Conservation (phyloP, 495 filamentous ascomycete genomes). For the Clohesyomyces aquaticus region DNA sequence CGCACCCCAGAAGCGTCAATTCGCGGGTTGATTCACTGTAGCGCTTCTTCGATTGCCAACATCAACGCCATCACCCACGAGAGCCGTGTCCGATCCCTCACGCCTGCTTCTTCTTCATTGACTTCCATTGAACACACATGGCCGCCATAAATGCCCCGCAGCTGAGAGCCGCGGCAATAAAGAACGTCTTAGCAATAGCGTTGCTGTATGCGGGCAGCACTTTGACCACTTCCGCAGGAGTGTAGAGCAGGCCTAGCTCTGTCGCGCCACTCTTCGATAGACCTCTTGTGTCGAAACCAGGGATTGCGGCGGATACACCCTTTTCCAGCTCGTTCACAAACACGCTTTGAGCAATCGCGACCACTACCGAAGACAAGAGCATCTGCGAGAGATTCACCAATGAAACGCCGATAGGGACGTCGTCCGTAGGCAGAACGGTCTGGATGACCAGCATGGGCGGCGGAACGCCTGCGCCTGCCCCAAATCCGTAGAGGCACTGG, state of each 20-base stretch:
- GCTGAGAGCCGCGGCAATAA: constrained; percentile 14
- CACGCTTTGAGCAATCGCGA: constrained; percentile 43
- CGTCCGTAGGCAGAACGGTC: constrained; percentile 13
- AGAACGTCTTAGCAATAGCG: constrained; percentile 10
- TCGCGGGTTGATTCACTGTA: no score
- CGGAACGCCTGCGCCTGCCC: constrained; percentile 32
- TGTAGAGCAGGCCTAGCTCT: neutral
- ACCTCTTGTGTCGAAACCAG: neutral
- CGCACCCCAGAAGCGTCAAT: no score
- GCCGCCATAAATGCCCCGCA: constrained; percentile 5
- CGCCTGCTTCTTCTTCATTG: constrained; percentile 32
- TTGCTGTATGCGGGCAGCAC: constrained; percentile 14
- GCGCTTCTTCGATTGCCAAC: no score
- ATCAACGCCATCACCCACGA: no score
- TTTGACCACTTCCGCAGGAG: constrained; percentile 3
- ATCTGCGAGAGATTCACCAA: constrained; percentile 42
- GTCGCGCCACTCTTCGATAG: constrained; percentile 5
- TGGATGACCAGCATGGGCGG: constrained; percentile 34
- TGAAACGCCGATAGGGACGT: constrained; percentile 32
- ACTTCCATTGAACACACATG: constrained; percentile 18
- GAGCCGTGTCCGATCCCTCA: no score
- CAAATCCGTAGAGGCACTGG: constrained; percentile 33
- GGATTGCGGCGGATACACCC: neutral
- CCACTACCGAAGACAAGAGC: constrained; percentile 43
- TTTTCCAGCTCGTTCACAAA: constrained; percentile 26